phyloP scores from a whole-genome alignment of 345 rosid species.

The Citropsis articulata region DNA sequence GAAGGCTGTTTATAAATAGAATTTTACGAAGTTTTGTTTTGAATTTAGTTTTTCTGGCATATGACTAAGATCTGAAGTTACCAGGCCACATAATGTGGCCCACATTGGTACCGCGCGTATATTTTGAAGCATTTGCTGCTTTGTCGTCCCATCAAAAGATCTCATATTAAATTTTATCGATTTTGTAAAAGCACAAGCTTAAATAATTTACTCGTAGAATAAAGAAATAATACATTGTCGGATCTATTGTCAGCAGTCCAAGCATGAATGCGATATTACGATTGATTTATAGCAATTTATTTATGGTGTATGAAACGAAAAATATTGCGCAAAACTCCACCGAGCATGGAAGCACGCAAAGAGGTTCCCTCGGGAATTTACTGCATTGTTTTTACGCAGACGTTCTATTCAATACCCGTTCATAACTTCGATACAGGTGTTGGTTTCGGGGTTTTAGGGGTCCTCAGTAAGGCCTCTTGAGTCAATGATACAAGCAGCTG shows the following conservation, averaged over 20 bases:
- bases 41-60: background rate
- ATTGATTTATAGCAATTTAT: background rate
- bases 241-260: no score
- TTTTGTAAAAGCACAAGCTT: background rate
- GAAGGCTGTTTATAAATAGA: background rate
- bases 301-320: background rate
- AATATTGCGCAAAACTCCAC: no score
- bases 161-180: background rate
- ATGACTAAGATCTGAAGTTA: background rate
- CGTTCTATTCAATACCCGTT: constrained; percentile 9
- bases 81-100: no score
- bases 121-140: no score
- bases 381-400: background rate
- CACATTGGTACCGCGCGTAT: background rate
- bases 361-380: background rate
- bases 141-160: background rate
- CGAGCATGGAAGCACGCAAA: no score
- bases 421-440: constrained; percentile 61
- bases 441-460: constrained; percentile 33
- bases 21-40: background rate
- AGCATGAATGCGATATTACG: background rate
- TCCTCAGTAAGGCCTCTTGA: constrained; percentile 84
- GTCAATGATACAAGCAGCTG: constrained; percentile 75
- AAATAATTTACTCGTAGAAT: background rate
- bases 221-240: background rate